Evolutionary conservation across 805 yeast genomes (phyloP), one percentile per base, ranked within the genome.

Genomic region (Starmerella riodocensis): DNA sequence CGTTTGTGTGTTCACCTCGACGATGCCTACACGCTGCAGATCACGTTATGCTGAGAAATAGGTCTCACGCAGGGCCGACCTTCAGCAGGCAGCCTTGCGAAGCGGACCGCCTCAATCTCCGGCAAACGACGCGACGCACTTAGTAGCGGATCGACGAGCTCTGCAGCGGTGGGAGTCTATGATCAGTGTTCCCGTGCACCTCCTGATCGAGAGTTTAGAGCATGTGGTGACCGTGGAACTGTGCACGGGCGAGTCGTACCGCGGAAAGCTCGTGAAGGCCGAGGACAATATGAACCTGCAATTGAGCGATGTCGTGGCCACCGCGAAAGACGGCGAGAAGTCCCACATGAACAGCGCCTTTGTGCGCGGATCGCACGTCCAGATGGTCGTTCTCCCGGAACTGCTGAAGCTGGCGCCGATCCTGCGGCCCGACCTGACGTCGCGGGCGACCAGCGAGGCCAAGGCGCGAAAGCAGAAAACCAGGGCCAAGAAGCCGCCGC

Each of bases 241-340:
- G 37, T 71, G 73, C 20, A 75, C 85, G 0, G 97, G 97, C 2
- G 86, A 80, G 47, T 73, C 80, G 0, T 88, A 88, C 55, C 67
- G 93, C 27, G 98, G 98, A 2, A 84, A 79, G 55, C 68, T 88
- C 33, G 57, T 78, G 3, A 94, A 80, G 44, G 62, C 68, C 34
- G 95, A 88, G 61, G 97, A 88, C 53, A 86, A 79, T 58, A 91
- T 88, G 97, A 88, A 88, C 56, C 74, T 88, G 20, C 93, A 86
- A 45, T 60, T 88, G 36, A 65, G 73, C 47, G 94, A 88, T 55
- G 93, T 80, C 29, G 73, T 79, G 1, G 75, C 80, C 34, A 86
- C 95, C 0, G 72, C 75, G 21, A 63, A 76, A 32, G 79, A 83
- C 38, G 94, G 95, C 4, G 66, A 68, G 34, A 78, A 80, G 3